Conservation (phyloP, 331 rosid species). For the Malus hybrid region DNA sequence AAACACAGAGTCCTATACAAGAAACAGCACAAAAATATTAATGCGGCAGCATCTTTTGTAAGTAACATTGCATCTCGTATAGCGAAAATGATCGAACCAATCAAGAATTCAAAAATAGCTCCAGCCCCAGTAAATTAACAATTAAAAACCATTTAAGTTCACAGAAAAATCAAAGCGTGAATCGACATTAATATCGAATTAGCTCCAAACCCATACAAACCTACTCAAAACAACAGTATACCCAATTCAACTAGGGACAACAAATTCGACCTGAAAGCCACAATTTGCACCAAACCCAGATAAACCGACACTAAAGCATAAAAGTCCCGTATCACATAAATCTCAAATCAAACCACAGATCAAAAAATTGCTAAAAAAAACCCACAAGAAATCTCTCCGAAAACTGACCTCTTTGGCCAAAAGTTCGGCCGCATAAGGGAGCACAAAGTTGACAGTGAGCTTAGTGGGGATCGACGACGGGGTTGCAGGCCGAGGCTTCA, state of each 20-base stretch:
- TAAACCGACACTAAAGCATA: background rate
- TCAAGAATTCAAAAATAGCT: background rate
- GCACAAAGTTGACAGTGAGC: conserved; percentile 88
- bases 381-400: background rate
- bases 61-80: too few species aligned
- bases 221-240: too few species aligned
- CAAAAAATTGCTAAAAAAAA: background rate
- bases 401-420: conserved; percentile 64
- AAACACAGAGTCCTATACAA: background rate
- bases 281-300: background rate
- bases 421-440: conserved; percentile 76
- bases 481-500: conserved; percentile 64
- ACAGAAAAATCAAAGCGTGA: background rate
- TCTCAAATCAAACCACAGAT: background rate
- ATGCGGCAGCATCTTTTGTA: background rate
- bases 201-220: background rate
- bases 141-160: background rate
- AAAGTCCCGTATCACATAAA: background rate
- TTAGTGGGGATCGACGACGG: conserved; percentile 70
- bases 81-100: too few species aligned
- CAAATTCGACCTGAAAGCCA: background rate
- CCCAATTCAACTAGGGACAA: background rate
- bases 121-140: background rate
- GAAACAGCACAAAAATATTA: background rate
- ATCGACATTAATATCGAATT: background rate